Percentiles rank a stretch among this genome's conserved stretches.
Evolutionary conservation across 768 basidiomycete genomes (phyloP).

Genomic region (Podaxis sp.): DNA sequence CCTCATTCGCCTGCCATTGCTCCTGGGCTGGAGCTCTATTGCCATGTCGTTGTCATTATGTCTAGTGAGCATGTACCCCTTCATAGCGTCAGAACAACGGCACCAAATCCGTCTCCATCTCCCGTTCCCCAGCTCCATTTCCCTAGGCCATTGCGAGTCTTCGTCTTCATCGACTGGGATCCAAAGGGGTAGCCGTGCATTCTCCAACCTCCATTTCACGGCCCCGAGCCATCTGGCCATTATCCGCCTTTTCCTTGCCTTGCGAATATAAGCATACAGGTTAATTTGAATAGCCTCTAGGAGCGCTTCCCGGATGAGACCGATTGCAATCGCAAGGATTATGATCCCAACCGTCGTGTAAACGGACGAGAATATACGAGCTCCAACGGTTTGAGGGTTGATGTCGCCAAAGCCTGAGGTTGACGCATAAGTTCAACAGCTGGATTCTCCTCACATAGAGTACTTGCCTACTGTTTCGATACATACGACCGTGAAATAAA

Average conservation of each 20-base stretch:
- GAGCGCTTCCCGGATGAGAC: constrained; percentile 66
- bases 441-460: not conserved
- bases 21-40: constrained; percentile 21
- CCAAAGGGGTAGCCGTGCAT: constrained; percentile 51
- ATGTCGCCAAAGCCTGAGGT: constrained; percentile 75
- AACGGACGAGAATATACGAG: constrained; percentile 59
- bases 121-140: not conserved
- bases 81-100: not conserved
- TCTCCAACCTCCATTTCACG: constrained; percentile 62
- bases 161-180: constrained; percentile 25
- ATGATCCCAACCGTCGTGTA: constrained; percentile 64
- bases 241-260: constrained; percentile 48
- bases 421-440: not conserved
- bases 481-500: constrained; percentile 77
- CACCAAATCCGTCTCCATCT: constrained; percentile 9
- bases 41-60: not conserved
- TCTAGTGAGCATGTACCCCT: not conserved
- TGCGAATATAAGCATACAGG: constrained; percentile 55
- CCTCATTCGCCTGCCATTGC: constrained; percentile 46
- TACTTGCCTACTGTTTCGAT: constrained; percentile 64
- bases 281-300: constrained; percentile 72
- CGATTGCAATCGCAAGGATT: constrained; percentile 62
- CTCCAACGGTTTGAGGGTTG: constrained; percentile 45
- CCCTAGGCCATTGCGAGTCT: not conserved
- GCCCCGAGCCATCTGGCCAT: constrained; percentile 58